Conservation (phyloP, 1,139 yeast species). For the Candida labiduridarum region DNA sequence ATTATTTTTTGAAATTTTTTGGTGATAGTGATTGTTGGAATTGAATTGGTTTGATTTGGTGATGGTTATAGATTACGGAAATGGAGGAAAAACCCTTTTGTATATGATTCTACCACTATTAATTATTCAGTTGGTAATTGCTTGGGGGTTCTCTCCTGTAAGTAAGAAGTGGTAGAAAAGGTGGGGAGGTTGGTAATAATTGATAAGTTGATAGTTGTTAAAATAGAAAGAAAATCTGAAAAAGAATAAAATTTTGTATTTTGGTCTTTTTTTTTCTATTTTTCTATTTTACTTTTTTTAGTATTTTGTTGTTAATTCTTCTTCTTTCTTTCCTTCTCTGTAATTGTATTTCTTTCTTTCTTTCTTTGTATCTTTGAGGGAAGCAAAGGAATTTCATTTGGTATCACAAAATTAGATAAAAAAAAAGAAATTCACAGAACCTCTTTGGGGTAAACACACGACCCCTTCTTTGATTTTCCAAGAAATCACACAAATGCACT, state of each 20-base stretch:
- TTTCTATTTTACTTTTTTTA: not conserved
- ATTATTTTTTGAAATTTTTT: not conserved
- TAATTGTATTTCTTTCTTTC: too few species aligned
- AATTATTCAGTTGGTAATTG: too few species aligned
- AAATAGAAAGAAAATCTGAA: not conserved
- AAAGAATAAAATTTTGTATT: constrained; percentile 1
- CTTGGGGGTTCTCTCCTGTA: too few species aligned
- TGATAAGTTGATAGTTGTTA: not conserved
- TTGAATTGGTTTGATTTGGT: too few species aligned
- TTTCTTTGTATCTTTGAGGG: not conserved
- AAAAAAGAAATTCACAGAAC: not conserved
- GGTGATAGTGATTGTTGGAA: not conserved
- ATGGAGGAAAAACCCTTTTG: too few species aligned
- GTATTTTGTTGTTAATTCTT: not conserved
- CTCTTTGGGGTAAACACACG: not conserved
- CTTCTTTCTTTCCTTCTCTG: not conserved
- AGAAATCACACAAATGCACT: not conserved
- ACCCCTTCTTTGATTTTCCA: not conserved
- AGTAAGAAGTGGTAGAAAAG: too few species aligned
- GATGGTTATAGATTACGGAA: too few species aligned
- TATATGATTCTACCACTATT: too few species aligned
- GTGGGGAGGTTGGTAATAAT: not conserved
- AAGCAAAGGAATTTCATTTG: not conserved
- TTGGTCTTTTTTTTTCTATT: not conserved
- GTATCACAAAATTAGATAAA: not conserved